Conservation (phyloP, 176 grass and related monocot genomes). For the Bonia amplexicaulis region DNA sequence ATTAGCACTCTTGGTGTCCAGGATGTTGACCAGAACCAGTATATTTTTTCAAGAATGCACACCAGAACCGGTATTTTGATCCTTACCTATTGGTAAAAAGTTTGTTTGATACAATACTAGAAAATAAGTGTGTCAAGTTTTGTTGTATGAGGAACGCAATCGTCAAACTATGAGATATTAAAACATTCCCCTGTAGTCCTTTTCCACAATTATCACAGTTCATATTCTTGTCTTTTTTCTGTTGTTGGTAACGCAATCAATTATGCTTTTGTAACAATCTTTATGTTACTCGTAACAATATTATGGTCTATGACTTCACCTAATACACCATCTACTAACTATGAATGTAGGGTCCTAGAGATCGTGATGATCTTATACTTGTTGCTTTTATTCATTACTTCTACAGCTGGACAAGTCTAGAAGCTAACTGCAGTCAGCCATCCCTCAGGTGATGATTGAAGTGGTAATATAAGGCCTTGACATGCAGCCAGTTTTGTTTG, state of each 20-base stretch:
- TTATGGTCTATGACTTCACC: background rate
- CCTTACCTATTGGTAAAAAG: background rate
- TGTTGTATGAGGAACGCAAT: background rate
- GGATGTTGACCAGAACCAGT: background rate
- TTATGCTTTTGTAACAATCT: background rate
- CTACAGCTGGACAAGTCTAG: background rate
- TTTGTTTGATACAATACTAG: background rate
- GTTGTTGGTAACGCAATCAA: background rate
- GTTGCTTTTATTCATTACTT: background rate
- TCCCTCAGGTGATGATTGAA: background rate
- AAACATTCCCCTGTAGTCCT: background rate
- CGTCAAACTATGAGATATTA: background rate
- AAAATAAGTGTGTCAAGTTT: conserved; percentile 1
- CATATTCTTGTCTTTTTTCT: background rate
- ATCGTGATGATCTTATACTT: background rate
- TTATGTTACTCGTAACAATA: background rate
- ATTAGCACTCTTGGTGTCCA: background rate
- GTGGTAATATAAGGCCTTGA: background rate
- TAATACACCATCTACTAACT: background rate
- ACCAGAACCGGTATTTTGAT: background rate
- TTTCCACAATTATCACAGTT: background rate
- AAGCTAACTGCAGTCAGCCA: background rate
- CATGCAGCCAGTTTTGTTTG: background rate
- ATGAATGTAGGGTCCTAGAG: background rate
- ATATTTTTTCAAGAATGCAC: no score